Conservation (phyloP, 768 basidiomycete species). For the Boletus barrowsii region DNA sequence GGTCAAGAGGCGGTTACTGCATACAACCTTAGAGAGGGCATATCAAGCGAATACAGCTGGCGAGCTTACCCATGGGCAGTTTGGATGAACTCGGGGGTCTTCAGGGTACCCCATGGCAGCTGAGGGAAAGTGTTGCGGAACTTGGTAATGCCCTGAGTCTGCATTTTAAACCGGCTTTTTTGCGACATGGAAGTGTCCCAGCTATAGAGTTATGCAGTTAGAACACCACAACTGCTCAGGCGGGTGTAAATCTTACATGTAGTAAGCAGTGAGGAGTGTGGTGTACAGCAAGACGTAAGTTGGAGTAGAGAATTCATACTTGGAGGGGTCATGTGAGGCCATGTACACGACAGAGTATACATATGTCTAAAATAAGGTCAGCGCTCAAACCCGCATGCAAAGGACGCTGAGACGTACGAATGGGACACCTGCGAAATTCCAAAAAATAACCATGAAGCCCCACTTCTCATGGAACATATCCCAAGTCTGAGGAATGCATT, state of each 20-base stretch:
- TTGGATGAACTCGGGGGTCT: constrained; percentile 89
- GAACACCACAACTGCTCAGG: neutral
- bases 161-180: constrained; percentile 97
- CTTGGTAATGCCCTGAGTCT: constrained; percentile 81
- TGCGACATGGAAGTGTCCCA: constrained; percentile 96
- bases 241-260: constrained; percentile 51
- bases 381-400: neutral
- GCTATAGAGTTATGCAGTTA: constrained; percentile 37
- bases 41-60: neutral
- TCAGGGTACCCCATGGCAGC: constrained; percentile 73
- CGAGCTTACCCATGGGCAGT: constrained; percentile 80
- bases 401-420: constrained; percentile 58
- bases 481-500: constrained; percentile 96
- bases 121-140: constrained; percentile 95
- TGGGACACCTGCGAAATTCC: constrained; percentile 92
- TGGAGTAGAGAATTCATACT: constrained; percentile 81
- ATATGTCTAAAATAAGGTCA: constrained; percentile 61
- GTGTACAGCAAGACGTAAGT: constrained; percentile 71
- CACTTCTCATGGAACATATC: constrained; percentile 99
- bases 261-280: constrained; percentile 81
- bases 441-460: constrained; percentile 98
- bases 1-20: constrained; percentile 83
- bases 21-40: constrained; percentile 6
- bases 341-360: constrained; percentile 98
- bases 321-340: constrained; percentile 87